phyloP scores from a whole-genome alignment of 495 filamentous ascomycete genomes.

The Neurospora sp. region DNA sequence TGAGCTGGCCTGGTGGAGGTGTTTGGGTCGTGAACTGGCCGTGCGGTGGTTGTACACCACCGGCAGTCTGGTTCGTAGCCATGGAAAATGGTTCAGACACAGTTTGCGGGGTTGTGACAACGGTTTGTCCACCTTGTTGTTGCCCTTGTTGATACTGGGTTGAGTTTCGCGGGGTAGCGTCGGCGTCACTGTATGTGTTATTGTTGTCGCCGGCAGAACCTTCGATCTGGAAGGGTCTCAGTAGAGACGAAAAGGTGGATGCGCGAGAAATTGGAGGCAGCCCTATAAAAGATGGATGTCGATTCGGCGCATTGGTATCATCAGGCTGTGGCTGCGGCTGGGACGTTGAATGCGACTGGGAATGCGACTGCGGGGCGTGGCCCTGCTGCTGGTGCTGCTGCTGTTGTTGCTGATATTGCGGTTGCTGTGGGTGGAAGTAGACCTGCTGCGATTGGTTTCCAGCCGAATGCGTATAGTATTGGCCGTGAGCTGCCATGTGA shows the following conservation, averaged over 20 bases:
- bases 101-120: not conserved
- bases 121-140: not conserved
- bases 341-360: slow-evolving; percentile 2
- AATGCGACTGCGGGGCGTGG: slow-evolving; percentile 9
- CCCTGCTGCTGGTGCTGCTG: slow-evolving; percentile 12
- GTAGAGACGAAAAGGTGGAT: slow-evolving; percentile 37
- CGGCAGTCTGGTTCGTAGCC: slow-evolving; percentile 1
- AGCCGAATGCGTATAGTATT: slow-evolving; percentile 6
- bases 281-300: slow-evolving; percentile 31
- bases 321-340: slow-evolving; percentile 8
- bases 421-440: slow-evolving; percentile 9
- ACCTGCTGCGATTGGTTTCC: slow-evolving; percentile 17
- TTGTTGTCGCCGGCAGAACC: slow-evolving; percentile 12
- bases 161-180: not conserved
- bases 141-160: slow-evolving; percentile 1
- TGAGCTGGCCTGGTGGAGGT: slow-evolving; percentile 6
- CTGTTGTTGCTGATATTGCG: slow-evolving; percentile 4
- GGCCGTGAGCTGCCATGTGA: slow-evolving; percentile 26
- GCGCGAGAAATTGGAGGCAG: slow-evolving; percentile 43
- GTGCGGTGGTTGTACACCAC: not conserved
- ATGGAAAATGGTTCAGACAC: not conserved
- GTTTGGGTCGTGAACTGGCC: slow-evolving; percentile 7
- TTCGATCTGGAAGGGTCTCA: slow-evolving; percentile 14
- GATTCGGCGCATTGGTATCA: slow-evolving; percentile 12
- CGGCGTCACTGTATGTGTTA: not conserved